Base-by-base conservation (phyloP, 164 flowering plant species). In the Vitis riparia region DNA sequence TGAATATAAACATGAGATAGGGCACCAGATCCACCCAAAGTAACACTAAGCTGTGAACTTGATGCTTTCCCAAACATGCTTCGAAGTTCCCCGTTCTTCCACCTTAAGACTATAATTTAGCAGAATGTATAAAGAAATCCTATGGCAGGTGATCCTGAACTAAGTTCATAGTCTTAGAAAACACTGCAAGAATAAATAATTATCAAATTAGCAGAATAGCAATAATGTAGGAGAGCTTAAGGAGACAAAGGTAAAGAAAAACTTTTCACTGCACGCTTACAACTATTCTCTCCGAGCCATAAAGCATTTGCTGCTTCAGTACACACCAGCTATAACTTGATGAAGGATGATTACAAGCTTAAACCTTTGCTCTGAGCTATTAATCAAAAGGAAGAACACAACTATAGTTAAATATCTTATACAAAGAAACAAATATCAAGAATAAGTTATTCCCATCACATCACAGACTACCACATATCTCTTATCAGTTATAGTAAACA, bases 1-100 rank as follows among this genome's bases (percentile, higher is more conserved):
- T 87, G 90, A 63, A 90, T 83, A 77, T 89, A 95, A 73, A 86
- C 97, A 86, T 95, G 99, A 19, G 98, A 92, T 9, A 95, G 73
- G 52, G 91, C 87, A 77, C 90, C 94, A 75, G 93, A 86, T 69
- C 86, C 89, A 76, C 80, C 76, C 37, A 81, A 77, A 44, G 86
- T 85, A 73, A 65, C 79, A 76, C 75, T 71, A 71, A 88, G 74
- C 65, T 85, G 90, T 65, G 91, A 83, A 76, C 79, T 86, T 68
- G 89, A 86, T 74, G 84, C 83, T 77, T 79, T 76, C 19, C 83
- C 84, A 68, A 74, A 77, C 99, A 95, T 94, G 55, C 75, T 78
- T 7, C 47, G 29, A 58, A 50, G 52, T 27, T 53, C 57, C 63
- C 62, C 9, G 32, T 12, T 55, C 27, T 68, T 68, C 57, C 37